These are phyloP conservation scores for Phoenix dactylifera DNA, from an alignment of 176 grass and related monocot genomes.

Conservation along the genomic window DNA sequence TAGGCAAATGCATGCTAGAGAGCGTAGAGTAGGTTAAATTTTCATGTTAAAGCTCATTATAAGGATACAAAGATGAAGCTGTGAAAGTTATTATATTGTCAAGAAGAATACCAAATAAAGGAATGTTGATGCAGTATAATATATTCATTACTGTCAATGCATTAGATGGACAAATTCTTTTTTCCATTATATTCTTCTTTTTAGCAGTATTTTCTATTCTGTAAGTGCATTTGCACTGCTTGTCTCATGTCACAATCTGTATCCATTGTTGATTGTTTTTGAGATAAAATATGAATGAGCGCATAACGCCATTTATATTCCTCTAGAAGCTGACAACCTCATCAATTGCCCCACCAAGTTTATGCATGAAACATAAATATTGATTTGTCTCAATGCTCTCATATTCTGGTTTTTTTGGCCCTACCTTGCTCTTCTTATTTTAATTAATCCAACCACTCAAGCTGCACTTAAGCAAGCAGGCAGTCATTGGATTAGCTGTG, in stretches of 20 bases:
- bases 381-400: too few relatives aligned
- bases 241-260: not conserved
- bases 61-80: slow-evolving; percentile 25
- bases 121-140: slow-evolving; percentile 45
- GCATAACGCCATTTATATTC: too few relatives aligned
- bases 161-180: slow-evolving; percentile 36
- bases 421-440: too few relatives aligned
- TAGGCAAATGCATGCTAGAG: slow-evolving; percentile 29
- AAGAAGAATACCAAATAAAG: slow-evolving; percentile 41
- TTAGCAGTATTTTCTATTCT: slow-evolving; percentile 1
- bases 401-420: too few relatives aligned
- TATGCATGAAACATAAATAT: too few relatives aligned
- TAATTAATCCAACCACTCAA: too few relatives aligned
- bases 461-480: too few relatives aligned
- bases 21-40: slow-evolving; percentile 34
- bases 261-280: too few relatives aligned
- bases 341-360: too few relatives aligned
- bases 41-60: slow-evolving; percentile 37
- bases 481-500: too few relatives aligned
- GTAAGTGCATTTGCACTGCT: not conserved
- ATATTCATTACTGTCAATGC: slow-evolving; percentile 33
- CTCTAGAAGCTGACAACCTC: too few relatives aligned
- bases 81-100: slow-evolving; percentile 24
- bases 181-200: slow-evolving; percentile 14
- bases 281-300: too few relatives aligned